These are phyloP conservation scores for Neophaeococcomyces aloes DNA, from an alignment of 2,329 filamentous ascomycete genomes.

Conservation along the genomic window DNA sequence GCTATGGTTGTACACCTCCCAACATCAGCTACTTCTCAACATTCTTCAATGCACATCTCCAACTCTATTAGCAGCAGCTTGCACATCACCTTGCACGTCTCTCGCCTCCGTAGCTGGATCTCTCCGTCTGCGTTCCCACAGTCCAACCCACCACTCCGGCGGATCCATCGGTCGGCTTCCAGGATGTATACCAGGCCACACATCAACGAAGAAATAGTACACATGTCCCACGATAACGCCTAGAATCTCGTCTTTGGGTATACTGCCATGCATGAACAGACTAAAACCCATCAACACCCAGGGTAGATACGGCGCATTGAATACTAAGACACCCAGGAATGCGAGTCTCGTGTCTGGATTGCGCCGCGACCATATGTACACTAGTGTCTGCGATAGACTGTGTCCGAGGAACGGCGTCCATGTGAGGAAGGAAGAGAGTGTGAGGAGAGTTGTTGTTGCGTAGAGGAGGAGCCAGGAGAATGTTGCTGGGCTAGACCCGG, in stretches of 20 bases:
- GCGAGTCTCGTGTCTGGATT: conserved; percentile 87
- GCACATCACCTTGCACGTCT: conserved; percentile 54
- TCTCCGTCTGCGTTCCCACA: conserved; percentile 53
- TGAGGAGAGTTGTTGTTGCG: conserved; percentile 65
- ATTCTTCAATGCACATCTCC: conserved; percentile 21
- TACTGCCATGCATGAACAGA: conserved; percentile 73
- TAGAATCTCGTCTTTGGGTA: conserved; percentile 94
- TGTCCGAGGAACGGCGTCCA: conserved; percentile 90
- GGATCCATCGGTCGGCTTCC: conserved; percentile 80
- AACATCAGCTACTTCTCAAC: background rate
- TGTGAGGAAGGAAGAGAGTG: conserved; percentile 66
- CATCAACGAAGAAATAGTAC: conserved; percentile 97
- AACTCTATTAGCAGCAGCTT: conserved; percentile 39
- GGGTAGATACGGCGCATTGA: conserved; percentile 86
- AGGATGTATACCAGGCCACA: conserved; percentile 83
- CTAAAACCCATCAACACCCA: conserved; percentile 95
- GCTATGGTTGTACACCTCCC: background rate
- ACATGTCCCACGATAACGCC: conserved; percentile 90
- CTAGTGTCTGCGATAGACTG: conserved; percentile 79
- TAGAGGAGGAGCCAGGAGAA: conserved; percentile 93
- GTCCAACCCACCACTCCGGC: conserved; percentile 74
- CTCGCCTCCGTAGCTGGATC: conserved; percentile 39
- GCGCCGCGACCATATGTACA: conserved; percentile 94
- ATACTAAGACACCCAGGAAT: conserved; percentile 78
- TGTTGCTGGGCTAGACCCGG: conserved; percentile 79